A percentile compares a stretch with the other conserved stretches of the same genome.
These are phyloP conservation scores for Climacium dendroides DNA, from an alignment of 225 moss, liverwort and hornwort species.

Conservation along the genomic window DNA sequence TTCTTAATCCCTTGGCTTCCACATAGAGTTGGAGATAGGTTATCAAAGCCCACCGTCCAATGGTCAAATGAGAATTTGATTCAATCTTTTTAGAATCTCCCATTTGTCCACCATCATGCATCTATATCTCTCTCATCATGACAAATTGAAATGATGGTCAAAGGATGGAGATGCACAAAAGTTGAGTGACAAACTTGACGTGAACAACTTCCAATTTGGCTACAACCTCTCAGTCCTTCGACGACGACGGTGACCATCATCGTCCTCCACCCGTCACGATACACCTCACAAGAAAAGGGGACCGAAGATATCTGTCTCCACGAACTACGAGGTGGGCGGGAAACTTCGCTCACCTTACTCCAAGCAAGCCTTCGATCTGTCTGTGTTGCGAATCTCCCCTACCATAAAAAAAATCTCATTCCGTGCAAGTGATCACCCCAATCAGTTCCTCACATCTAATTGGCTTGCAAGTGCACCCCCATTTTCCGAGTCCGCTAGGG, in stretches of 20 bases:
- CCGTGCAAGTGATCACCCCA: not conserved
- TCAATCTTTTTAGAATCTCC: too few species aligned
- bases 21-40: too few species aligned
- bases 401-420: not conserved
- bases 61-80: accelerated
- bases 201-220: not conserved
- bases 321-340: too few species aligned
- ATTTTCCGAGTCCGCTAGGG: not conserved
- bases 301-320: too few species aligned
- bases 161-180: not conserved
- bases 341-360: too few species aligned
- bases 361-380: too few species aligned
- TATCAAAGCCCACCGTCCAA: too few species aligned
- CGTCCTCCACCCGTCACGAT: not conserved
- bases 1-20: too few species aligned
- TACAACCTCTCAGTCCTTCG: not conserved
- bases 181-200: not conserved
- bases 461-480: not conserved
- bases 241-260: not conserved
- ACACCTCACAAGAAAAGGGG: not conserved
- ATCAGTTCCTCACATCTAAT: not conserved
- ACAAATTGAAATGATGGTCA: too few species aligned
- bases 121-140: too few species aligned
- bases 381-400: not conserved
- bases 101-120: too few species aligned